Base-by-base conservation (phyloP, 345 rosid species). In the Trapa bicornis region DNA sequence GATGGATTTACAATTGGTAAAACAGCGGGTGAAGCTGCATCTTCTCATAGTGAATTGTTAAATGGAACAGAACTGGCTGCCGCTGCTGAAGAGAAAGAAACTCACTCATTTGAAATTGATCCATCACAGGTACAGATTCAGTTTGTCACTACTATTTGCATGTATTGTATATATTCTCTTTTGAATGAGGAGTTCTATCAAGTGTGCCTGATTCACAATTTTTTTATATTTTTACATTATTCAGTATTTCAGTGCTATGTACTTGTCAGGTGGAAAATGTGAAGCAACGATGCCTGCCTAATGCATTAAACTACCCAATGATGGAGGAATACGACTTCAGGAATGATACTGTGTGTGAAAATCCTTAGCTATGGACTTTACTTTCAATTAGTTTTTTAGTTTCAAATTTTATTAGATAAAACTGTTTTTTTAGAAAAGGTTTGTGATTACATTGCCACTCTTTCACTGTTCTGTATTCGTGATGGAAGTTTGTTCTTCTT, bases 301-400 rank as follows among this genome's bases (percentile, higher is more conserved):
- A 86, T 84, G 97, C 89, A 65, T 80, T 91, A 73, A 94, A 94
- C 74, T 91, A 91, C 82, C 99, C 99, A 52, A 91, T 94, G 99
- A 76, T 94, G 81, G 99, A 94, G 82, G 99, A 91, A 80, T 94
- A 94, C 66, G 97, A 91, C 75, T 94, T 91, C 79, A 81, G 89
- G 75, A 89, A 94, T 77, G 97, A 91, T 77, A 83, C 89, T 48
- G 99, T 91, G 74, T 77, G 96, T 71, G 68, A 70, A 33, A 32
- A 41, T 67, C 62, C 47, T 53, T 33, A 32, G 58, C 11, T 8
- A 45, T 45, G 48, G 48, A 45, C 5, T 45, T 29, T 29, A 53
- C 15, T 41, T 15, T 37, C 5, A 37, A 39, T 33, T 29, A 32
- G 42, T 61, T 35, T 66, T 10, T 66, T n/a, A 47, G 67, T 35